Evolutionary conservation across 345 rosid species (phyloP), one percentile per base, ranked within the genome.

Genomic region (Citrus reticulata): DNA sequence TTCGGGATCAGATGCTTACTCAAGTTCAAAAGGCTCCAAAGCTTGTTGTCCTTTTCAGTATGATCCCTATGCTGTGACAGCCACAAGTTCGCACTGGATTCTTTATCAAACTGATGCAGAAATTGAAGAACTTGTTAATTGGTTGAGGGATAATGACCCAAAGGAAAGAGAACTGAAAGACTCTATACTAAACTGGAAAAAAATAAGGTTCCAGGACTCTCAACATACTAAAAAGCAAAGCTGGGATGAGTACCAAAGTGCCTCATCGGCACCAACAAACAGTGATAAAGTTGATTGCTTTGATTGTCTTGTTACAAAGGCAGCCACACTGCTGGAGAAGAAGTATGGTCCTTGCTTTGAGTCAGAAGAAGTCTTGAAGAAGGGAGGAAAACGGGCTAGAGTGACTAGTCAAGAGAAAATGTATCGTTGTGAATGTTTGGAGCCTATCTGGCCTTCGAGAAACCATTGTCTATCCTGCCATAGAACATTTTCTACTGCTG

Each of bases 401-500:
- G 73, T 85, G 76, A 81, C 62, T 37, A 81, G 79, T 74, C 87
- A 72, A 77, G 96, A 90, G 69, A 91, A 86, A 81, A 85, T 88
- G 78, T 89, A 84, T 62, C 83, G 97, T 61, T 96, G 99, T 62
- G 88, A 87, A 79, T 96, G 99, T 81, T 86, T 96, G 73, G 99
- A 96, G 89, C 91, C 88, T 32, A 86, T 91, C 73, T 91, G 90
- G 91, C 91, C 95, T 78, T 89, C 93, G 37, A 88, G 90, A 89
- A 79, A 78, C 82, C 99, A 96, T 80, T 96, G 99, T 81, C 75
- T 76, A 70, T 83, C 87, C 77, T 96, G 99, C 89, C 99, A 96
- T 85, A 91, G 25, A 82, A 93, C 97, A 70, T 88, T 90, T 67
- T 57, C 81, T 73, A 80, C 78, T 80, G 87, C 85, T 81, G 79